Evolutionary conservation across 2,329 filamentous ascomycete species (phyloP), one percentile per base, ranked within the genome.

Genomic region (Chrysoporthe cubensis): DNA sequence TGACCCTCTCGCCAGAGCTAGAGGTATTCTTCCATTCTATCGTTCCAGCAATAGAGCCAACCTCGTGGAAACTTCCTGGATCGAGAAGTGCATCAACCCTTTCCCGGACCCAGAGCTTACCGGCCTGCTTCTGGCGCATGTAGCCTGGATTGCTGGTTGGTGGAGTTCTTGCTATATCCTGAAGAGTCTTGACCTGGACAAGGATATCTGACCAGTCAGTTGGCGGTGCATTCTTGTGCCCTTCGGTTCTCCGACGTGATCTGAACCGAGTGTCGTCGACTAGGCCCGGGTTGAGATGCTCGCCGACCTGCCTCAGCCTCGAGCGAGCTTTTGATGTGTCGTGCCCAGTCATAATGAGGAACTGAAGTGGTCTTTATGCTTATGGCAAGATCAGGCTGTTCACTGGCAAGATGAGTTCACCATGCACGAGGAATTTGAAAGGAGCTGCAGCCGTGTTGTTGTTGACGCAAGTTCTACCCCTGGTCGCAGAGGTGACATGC

Each of bases 51-150:
- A 88, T 81, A 56, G 84, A 87, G 0, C 88, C 88, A 7, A 90
- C 82, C 75, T 90, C 88, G 21, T 80, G 79, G 70, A 89, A 89
- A 34, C 80, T 84, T 2, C 80, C 83, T 2, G 77, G 72, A 67
- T 90, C 87, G 13, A 90, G 79, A n/a, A 90, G 78, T 43, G 83
- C 78, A 5, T 85, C 80, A 21, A 90, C 84, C 2, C 88, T 80
- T 72, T 90, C 87, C 32, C 87, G 83, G 0, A 90, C 87, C 87
- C 87, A 90, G 21, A 90, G 80, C 75, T 90, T 90, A 1, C 88
- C 88, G 3, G 86, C 83, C 75, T 87, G 80, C 71, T 88, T 89
- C 74, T 90, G 88, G 5, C 86, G 83, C n/a, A 86, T 76, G 70
- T 90, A 90, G 34, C 88, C 88, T 69, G 84, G 79, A 66, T 84